Evolutionary conservation across 306 rosid species (phyloP).

Genomic region (Herpetospermum pedunculosum): DNA sequence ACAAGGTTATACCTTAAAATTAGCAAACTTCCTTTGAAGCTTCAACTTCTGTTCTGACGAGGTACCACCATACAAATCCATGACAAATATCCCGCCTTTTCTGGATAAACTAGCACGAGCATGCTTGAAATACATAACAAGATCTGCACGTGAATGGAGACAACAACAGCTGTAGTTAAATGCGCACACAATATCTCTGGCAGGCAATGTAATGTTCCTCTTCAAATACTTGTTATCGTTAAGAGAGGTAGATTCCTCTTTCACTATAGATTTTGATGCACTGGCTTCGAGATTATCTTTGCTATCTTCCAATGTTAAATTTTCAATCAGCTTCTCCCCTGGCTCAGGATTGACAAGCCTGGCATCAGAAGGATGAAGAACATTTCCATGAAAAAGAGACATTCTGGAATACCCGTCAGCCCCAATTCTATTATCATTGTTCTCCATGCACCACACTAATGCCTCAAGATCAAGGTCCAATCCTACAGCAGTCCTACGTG

Average conservation of each 20-base stretch:
- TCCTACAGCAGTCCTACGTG: constrained; percentile 68
- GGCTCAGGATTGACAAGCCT: constrained; percentile 39
- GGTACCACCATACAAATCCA: constrained; percentile 91
- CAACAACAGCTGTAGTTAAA: constrained; percentile 96
- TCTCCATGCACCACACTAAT: constrained; percentile 73
- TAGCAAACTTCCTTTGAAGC: constrained; percentile 76
- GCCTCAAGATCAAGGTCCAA: constrained; percentile 82
- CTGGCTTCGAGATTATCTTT: constrained; percentile 12
- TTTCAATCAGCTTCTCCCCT: constrained; percentile 32
- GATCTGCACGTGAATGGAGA: constrained; percentile 70
- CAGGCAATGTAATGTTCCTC: constrained; percentile 31
- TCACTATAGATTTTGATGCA: constrained; percentile 24
- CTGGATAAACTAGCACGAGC: constrained; percentile 46
- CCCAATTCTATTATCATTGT: constrained; percentile 50
- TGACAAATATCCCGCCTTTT: constrained; percentile 79
- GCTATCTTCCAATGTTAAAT: constrained; percentile 32
- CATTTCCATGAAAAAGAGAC: constrained; percentile 87
- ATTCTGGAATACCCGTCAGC: constrained; percentile 66
- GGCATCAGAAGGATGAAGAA: constrained; percentile 62
- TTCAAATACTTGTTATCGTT: constrained; percentile 17
- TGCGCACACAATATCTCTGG: constrained; percentile 79
- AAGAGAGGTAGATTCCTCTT: constrained; percentile 23
- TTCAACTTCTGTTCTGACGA: constrained; percentile 71
- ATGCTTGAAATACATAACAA: constrained; percentile 75
- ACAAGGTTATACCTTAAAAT: constrained; percentile 57